Base-by-base conservation (phyloP, 331 rosid species). In the Rhamnella rubrinervis region DNA sequence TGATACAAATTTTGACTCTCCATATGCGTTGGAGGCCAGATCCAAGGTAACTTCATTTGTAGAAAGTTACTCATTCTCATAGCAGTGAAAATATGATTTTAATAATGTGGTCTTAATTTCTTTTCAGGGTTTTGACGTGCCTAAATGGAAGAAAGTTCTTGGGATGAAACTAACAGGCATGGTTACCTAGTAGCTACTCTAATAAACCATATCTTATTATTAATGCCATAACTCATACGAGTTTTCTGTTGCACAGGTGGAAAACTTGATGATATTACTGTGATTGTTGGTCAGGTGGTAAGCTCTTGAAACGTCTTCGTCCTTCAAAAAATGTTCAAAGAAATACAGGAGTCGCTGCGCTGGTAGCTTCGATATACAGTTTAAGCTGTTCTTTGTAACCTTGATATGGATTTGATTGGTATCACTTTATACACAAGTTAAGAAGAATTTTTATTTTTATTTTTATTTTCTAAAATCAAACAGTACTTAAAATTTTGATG, bases 11-110 rank as follows among this genome's bases (percentile, higher is more conserved):
- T 95, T 95, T 59, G 97, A 95, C 40, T 91, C 96, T 18, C 97
- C 99, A n/a, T 95, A 86, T 79, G 80, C 95, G 41, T 69, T 89
- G 81, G 99, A 95, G 79, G 99, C 97, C 72, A 83, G 88, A 68
- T 76, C 96, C 59, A 86, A 67, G 92, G 97, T 93, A 75, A 77
- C 40, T 47, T 17, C 49, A 37, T 41, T 59, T 57, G 9, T 51
- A 60, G 18, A 59, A 59, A 62, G 7, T 0, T 28, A 20, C 20
- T 38, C 16, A 15, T 2, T 57, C 31, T 39, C 37, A 28, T 67
- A 31, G n/a, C 67, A 19, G 1, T 9, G 52, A 59, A 18, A 31
- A 53, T 21, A 23, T 13, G 3, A 31, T 37, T 17, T 28, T 50
- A 8, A 17, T 72, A 28, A 11, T 35, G 51, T 51, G 70, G 58